Conservation (phyloP, 2,329 filamentous ascomycete genomes). For the Fonsecaea monophora region DNA sequence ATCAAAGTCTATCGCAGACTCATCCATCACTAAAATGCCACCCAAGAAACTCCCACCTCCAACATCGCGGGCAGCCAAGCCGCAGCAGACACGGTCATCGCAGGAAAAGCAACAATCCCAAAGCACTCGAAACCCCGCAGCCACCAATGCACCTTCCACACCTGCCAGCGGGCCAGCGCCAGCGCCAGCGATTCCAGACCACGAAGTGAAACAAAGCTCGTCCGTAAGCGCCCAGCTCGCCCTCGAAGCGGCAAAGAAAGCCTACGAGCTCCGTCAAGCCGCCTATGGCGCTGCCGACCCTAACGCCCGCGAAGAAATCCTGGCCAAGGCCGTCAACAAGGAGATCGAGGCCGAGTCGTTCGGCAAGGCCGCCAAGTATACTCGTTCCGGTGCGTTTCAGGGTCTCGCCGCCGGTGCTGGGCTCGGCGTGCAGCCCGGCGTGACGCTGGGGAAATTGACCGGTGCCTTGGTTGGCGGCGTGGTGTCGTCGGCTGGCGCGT, state of each 20-base stretch:
- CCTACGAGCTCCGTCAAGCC: constrained; percentile 49
- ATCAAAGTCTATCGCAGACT: not conserved
- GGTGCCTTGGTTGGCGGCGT: constrained; percentile 29
- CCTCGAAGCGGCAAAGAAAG: constrained; percentile 48
- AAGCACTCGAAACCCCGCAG: constrained; percentile 12
- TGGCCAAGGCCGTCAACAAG: constrained; percentile 50
- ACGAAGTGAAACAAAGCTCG: constrained; percentile 50
- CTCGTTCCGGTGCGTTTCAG: constrained; percentile 49
- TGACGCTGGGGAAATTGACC: constrained; percentile 27
- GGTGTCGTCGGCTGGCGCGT: constrained; percentile 24
- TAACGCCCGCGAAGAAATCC: constrained; percentile 48
- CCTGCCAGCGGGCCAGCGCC: constrained; percentile 2
- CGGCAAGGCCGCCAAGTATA: constrained; percentile 51
- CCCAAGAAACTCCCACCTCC: constrained; percentile 4
- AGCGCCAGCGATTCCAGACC: constrained; percentile 42
- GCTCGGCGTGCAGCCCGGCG: constrained; percentile 41
- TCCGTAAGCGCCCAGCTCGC: constrained; percentile 48
- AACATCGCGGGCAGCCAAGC: too few species aligned
- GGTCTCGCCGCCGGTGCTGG: constrained; percentile 50
- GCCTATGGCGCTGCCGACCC: constrained; percentile 49
- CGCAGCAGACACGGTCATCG: not conserved
- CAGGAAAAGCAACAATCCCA: constrained; percentile 6
- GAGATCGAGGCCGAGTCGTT: constrained; percentile 52
- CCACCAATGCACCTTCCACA: constrained; percentile 10
- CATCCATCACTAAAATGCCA: constrained; percentile 1